Base-by-base conservation (phyloP, 2,329 filamentous ascomycete genomes). In the Neurospora sp. region DNA sequence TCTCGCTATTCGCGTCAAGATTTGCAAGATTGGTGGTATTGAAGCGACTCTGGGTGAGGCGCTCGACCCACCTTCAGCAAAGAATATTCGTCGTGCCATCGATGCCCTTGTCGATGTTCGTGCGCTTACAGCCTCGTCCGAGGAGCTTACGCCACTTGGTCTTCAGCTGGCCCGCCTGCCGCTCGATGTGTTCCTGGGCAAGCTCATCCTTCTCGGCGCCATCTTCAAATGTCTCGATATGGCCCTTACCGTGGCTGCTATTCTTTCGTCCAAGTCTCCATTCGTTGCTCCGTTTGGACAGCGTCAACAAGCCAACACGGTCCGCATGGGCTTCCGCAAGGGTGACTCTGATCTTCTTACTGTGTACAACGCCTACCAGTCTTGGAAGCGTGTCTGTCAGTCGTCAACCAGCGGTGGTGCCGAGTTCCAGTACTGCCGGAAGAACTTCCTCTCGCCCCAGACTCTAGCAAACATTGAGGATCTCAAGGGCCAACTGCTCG, bases 101-200 rank as follows among this genome's bases (percentile, higher is more conserved):
- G 95, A 98, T 78, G 93, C 95, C 3, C 86, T 99, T 5, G 88
- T 98, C 62, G 96, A 99, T 77, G 96, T 97, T 17, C 91, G 93
- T 71, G 96, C 96, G 4, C 83, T 99, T 68, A 97, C 94, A 0
- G 79, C 87, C 11, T 81, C 87, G 9, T 82, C 84, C 2, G 96
- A 99, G 79, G 92, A 95, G 68, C 83, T 99, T 58, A 99, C 96
- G 0, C 88, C 93, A 1, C 84, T 99, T 17, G 96, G 96, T 4
- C 84, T 89, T 62, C 94, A 97, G 77, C 85, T 99, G 38, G 94
- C 96, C 1, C 91, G 93, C 72, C 81, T 99, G 8, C 96, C 96
- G 1, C 83, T 99, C 1, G 96, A 99, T 77, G 95, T 97, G 11
- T 97, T 97, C 79, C 85, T 99, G 1, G 95, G 95, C 19, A 99